Evolutionary conservation across 2,329 filamentous ascomycete genomes (phyloP).

Genomic region (Ceratocystis papillata): DNA sequence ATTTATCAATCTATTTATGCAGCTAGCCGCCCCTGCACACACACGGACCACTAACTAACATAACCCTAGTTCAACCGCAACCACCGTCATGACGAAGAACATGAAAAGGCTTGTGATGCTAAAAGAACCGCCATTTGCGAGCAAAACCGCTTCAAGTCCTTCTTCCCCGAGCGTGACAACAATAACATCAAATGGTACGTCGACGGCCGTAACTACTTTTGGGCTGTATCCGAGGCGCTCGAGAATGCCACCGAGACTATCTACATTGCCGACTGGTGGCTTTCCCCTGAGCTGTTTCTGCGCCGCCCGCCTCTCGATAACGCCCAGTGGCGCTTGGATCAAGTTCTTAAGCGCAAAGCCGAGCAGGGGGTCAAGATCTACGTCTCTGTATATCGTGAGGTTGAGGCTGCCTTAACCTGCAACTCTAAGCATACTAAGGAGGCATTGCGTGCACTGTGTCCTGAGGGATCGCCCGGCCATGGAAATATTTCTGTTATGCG

Average conservation of each 20-base stretch:
- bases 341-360: slow-evolving; percentile 74
- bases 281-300: slow-evolving; percentile 78
- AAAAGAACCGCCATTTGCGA: slow-evolving; percentile 65
- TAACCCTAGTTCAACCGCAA: slow-evolving; percentile 59
- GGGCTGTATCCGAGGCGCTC: slow-evolving; percentile 81
- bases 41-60: slow-evolving; percentile 10
- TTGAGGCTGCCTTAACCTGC: slow-evolving; percentile 71
- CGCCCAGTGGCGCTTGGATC: slow-evolving; percentile 79
- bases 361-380: slow-evolving; percentile 93
- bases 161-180: slow-evolving; percentile 72
- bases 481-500: slow-evolving; percentile 84
- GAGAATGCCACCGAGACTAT: slow-evolving; percentile 85
- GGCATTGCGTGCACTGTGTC: slow-evolving; percentile 66
- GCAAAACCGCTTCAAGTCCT: slow-evolving; percentile 75
- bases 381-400: slow-evolving; percentile 84
- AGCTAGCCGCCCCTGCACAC: not conserved
- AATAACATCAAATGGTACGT: slow-evolving; percentile 97
- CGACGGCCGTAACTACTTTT: slow-evolving; percentile 90
- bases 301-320: slow-evolving; percentile 71
- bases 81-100: slow-evolving; percentile 86
- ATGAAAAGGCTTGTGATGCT: slow-evolving; percentile 71
- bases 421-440: slow-evolving; percentile 91
- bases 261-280: slow-evolving; percentile 96
- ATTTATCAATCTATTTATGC: not conserved
- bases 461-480: slow-evolving; percentile 67